Evolutionary conservation across 805 yeast genomes (phyloP).

Genomic region (Yarrowia hollandica): DNA sequence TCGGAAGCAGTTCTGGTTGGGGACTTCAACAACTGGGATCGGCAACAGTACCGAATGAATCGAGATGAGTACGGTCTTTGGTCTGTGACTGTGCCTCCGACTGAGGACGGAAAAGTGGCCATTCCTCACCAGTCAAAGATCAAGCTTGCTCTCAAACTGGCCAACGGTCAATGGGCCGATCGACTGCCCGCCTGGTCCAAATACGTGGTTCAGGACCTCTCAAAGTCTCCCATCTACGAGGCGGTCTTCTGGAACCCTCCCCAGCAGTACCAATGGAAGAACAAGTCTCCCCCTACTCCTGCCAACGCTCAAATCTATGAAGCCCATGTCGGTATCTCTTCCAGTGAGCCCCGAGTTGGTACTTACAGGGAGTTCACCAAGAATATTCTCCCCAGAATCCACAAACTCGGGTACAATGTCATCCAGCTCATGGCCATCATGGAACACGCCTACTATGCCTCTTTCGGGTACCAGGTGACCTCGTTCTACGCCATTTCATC

Average conservation of each 20-base stretch:
- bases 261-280: constrained; percentile 56
- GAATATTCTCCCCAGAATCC: constrained; percentile 79
- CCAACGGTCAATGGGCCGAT: constrained; percentile 65
- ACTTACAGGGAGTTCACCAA: constrained; percentile 80
- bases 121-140: constrained; percentile 81
- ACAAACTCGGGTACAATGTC: constrained; percentile 83
- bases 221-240: constrained; percentile 59
- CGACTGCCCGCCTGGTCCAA: constrained; percentile 87
- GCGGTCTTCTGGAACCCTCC: constrained; percentile 93
- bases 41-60: constrained; percentile 53
- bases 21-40: constrained; percentile 86
- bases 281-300: constrained; percentile 59
- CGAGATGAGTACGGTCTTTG: constrained; percentile 71
- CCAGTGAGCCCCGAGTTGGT: constrained; percentile 84
- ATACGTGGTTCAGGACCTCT: constrained; percentile 67
- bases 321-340: constrained; percentile 90
- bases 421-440: constrained; percentile 96
- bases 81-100: constrained; percentile 58
- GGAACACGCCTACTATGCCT: constrained; percentile 98
- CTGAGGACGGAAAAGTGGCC: constrained; percentile 53
- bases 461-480: constrained; percentile 96
- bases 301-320: constrained; percentile 76
- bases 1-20: constrained; percentile 75
- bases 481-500: constrained; percentile 88
- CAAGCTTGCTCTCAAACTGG: constrained; percentile 58